phyloP scores from a whole-genome alignment of 2,329 filamentous ascomycete species.

The Orbilia javanica region DNA sequence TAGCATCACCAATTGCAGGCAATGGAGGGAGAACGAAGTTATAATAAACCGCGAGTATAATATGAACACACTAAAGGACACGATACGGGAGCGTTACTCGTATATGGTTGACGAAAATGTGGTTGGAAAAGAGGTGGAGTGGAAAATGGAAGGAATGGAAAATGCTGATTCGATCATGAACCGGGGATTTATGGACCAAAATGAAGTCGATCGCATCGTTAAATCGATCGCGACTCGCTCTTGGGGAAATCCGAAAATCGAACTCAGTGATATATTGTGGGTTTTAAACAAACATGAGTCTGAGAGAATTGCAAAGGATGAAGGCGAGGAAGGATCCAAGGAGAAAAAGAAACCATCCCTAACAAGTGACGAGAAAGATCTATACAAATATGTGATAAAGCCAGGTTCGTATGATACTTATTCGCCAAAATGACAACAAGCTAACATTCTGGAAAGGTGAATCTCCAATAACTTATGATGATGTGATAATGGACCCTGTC shows the following conservation, averaged over 20 bases:
- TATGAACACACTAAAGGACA: background rate
- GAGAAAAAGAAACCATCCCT: background rate
- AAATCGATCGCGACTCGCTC: background rate
- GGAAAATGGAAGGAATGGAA: background rate
- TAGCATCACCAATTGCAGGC: background rate
- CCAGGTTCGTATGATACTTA: background rate
- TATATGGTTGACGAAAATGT: background rate
- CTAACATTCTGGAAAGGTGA: background rate
- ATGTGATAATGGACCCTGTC: conserved; percentile 19
- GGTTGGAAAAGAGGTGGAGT: background rate
- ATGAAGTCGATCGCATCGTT: background rate
- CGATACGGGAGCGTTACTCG: background rate
- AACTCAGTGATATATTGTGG: background rate
- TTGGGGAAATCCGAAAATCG: conserved; percentile 12
- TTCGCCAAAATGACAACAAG: background rate
- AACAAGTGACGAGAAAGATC: background rate
- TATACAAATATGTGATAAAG: conserved; percentile 3
- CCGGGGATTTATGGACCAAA: background rate
- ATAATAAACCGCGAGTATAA: background rate
- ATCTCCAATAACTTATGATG: conserved; percentile 9
- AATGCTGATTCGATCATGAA: background rate
- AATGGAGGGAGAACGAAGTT: background rate
- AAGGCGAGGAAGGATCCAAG: background rate
- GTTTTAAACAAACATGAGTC: background rate
- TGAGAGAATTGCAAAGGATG: background rate